Base-by-base conservation (phyloP, 805 yeast species). In the Kluyveromyces dobzhanskii region DNA sequence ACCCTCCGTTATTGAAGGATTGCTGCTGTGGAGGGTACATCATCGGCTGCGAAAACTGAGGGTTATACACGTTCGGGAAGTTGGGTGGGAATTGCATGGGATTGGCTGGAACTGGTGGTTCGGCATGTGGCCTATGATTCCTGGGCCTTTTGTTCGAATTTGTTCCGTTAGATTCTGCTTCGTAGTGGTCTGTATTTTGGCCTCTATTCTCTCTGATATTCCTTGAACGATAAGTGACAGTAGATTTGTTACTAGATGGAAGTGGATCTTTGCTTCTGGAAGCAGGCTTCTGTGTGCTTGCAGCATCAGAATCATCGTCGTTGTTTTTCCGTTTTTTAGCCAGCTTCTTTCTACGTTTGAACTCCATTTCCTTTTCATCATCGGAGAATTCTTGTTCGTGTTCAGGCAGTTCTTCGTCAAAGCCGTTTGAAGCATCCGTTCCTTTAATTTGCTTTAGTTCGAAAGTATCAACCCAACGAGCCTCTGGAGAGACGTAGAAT, bases 341-440 rank as follows among this genome's bases (percentile, higher is more conserved):
- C 42, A 72, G 73, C 61, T 81, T 85, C 57, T 72, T 78, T 17
- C 69, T 60, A 38, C 71, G 74, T 54, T 82, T 88, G 32, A 74
- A 75, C 26, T 75, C 80, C 49, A 77, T 73, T 57, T 92, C 97
- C 44, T 75, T 75, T 55, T 90, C 97, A 59, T 92, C 97, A 57
- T 92, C 97, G 1, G 96, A 85, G 49, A 80, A 90, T 56, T 90
- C 97, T 57, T 85, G 94, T 57, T 92, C 97, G 23, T 84, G 94
- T 49, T 79, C 87, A 0, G 95, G 86, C 23, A 90, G 62, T 53
- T 92, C 98, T 62, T 92, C 97, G 59, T 92, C 98, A 56, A 85
- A 82, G 58, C 85, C 80, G 51, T 92, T 92, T 53, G 94, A 83
- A 0, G 98, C 98, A 64, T 92, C 98, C 1, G 87, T 80, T 17